Evolutionary conservation across 768 basidiomycete species (phyloP).

Genomic region (Termitomyces sp.): DNA sequence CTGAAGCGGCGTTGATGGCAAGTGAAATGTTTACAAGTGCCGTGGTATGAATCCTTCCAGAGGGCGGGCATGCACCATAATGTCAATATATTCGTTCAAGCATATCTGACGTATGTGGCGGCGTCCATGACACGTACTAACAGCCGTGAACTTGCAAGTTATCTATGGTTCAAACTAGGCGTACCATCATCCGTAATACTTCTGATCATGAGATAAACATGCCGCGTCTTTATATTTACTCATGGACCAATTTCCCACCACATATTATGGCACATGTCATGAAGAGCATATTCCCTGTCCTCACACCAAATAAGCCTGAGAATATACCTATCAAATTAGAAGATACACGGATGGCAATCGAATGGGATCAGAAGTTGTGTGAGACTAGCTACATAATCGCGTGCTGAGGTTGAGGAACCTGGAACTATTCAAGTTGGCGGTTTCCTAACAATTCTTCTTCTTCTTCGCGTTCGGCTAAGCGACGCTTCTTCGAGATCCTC

Average conservation of each 20-base stretch:
- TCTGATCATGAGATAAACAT: neutral
- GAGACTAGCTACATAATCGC: neutral
- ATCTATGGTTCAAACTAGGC: neutral
- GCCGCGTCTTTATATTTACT: too few species aligned
- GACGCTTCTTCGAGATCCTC: conserved; percentile 34
- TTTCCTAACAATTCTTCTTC: neutral
- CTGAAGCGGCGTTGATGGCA: neutral
- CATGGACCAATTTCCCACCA: too few species aligned
- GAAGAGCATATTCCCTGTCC: neutral
- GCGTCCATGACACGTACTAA: too few species aligned
- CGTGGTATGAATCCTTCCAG: neutral
- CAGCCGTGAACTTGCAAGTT: too few species aligned
- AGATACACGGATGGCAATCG: neutral
- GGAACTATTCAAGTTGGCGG: neutral
- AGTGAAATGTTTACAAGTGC: neutral
- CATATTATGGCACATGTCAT: neutral
- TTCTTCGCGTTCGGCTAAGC: neutral
- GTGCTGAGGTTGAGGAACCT: too few species aligned
- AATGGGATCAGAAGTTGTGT: neutral
- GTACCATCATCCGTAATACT: neutral
- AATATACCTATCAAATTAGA: neutral
- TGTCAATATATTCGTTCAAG: neutral
- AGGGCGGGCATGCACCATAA: neutral
- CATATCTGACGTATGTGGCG: neutral
- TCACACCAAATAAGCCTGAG: too few species aligned